A percentile compares a stretch with the other conserved stretches of the same genome.
These are phyloP conservation scores for Fraxinus sp. DNA, from an alignment of 305 asterid species.

Conservation along the genomic window DNA sequence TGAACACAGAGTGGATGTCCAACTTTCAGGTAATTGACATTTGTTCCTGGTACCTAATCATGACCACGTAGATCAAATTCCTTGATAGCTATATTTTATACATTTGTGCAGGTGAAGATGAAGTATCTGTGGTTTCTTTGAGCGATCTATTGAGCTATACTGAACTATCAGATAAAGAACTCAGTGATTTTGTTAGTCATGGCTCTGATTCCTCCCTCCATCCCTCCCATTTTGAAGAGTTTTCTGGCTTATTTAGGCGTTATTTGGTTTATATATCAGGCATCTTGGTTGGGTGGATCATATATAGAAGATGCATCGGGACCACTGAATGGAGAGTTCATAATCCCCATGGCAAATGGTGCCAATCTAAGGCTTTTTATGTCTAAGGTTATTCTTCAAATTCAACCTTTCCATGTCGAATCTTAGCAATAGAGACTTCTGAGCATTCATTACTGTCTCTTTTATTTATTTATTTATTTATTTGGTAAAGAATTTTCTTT, in stretches of 20 bases:
- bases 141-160: conserved; percentile 47
- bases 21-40: conserved; percentile 60
- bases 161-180: conserved; percentile 67
- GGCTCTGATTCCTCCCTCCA: conserved; percentile 19
- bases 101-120: conserved; percentile 56
- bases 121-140: conserved; percentile 60
- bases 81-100: conserved; percentile 19
- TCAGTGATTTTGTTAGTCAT: conserved; percentile 67
- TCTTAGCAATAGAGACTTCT: not conserved
- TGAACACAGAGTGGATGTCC: conserved; percentile 54
- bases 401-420: conserved; percentile 11
- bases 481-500: not conserved
- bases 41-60: conserved; percentile 9
- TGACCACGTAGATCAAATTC: conserved; percentile 1
- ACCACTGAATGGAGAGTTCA: conserved; percentile 61
- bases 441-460: conserved; percentile 13
- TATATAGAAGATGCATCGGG: conserved; percentile 50
- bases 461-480: not conserved
- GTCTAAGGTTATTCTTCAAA: conserved; percentile 54
- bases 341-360: conserved; percentile 58
- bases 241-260: conserved; percentile 11
- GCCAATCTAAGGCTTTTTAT: conserved; percentile 63
- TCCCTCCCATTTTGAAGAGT: not conserved
- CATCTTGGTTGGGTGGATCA: conserved; percentile 87
- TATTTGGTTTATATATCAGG: conserved; percentile 43